phyloP scores from a whole-genome alignment of 768 basidiomycete species.

The Chlorophyllum brunneum region DNA sequence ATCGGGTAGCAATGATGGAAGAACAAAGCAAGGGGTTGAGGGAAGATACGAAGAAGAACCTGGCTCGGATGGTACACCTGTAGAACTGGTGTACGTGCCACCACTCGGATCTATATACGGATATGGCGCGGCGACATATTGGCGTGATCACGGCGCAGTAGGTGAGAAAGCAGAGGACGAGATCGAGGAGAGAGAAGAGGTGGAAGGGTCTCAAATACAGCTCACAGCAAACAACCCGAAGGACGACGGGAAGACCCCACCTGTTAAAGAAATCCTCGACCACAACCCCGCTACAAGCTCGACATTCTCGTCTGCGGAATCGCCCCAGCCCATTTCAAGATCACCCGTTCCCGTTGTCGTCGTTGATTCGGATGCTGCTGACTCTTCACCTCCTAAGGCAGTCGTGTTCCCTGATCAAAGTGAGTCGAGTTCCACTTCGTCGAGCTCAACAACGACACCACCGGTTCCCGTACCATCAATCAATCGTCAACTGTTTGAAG shows the following conservation, averaged over 20 bases:
- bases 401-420: not conserved
- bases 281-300: not conserved
- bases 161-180: conserved; percentile 19
- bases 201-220: conserved; percentile 10
- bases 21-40: conserved; percentile 12
- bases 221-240: conserved; percentile 9
- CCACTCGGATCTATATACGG: conserved; percentile 36
- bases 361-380: not conserved
- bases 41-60: conserved; percentile 19
- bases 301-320: not conserved
- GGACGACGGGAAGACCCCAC: conserved; percentile 16
- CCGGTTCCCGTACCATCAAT: not conserved
- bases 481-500: not conserved
- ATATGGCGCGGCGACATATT: conserved; percentile 10
- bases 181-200: conserved; percentile 19
- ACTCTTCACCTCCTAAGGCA: not conserved
- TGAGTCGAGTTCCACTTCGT: not conserved
- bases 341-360: conserved; percentile 11
- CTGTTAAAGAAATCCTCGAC: conserved; percentile 3
- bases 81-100: conserved; percentile 73
- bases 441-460: not conserved
- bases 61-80: conserved; percentile 42
- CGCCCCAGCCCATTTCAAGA: conserved; percentile 4
- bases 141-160: conserved; percentile 18
- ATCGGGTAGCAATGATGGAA: conserved; percentile 11